A percentile compares a stretch with the other conserved stretches of the same genome.
Conservation (phyloP, 1,284 basidiomycete genomes). For the Malassezia restricta region DNA sequence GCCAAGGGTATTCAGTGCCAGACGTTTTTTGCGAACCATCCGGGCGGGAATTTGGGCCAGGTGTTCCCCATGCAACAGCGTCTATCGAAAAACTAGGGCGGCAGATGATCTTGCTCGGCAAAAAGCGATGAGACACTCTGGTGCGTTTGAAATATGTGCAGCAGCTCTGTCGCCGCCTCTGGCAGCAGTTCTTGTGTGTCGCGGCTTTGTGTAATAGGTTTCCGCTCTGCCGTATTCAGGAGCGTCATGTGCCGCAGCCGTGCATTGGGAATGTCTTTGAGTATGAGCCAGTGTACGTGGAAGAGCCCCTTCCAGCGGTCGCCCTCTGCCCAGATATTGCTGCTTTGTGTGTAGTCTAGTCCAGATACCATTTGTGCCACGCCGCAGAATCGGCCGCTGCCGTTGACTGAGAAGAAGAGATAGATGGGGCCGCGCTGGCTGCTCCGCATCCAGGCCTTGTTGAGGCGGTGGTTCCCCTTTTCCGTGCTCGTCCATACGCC, state of each 20-base stretch:
- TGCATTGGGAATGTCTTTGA: slow-evolving; percentile 41
- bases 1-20: slow-evolving; percentile 23
- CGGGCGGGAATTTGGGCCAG: slow-evolving; percentile 45
- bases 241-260: slow-evolving; percentile 37
- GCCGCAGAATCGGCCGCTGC: slow-evolving; percentile 42
- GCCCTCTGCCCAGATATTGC: slow-evolving; percentile 42
- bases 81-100: not conserved
- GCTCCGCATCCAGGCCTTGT: slow-evolving; percentile 28
- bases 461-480: slow-evolving; percentile 41
- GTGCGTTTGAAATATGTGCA: slow-evolving; percentile 26
- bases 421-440: slow-evolving; percentile 29
- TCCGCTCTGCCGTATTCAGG: slow-evolving; percentile 25
- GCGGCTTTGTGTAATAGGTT: slow-evolving; percentile 40
- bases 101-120: no score
- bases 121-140: not conserved
- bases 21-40: slow-evolving; percentile 45
- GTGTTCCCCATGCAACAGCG: slow-evolving; percentile 10
- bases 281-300: slow-evolving; percentile 42
- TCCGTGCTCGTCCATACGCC: slow-evolving; percentile 45
- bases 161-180: slow-evolving; percentile 26
- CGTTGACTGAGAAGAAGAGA: slow-evolving; percentile 44
- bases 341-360: slow-evolving; percentile 35
- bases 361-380: slow-evolving; percentile 43
- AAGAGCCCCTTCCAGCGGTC: slow-evolving; percentile 45
- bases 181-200: slow-evolving; percentile 42